Base-by-base conservation (phyloP, 2,329 filamentous ascomycete genomes). In the Phaeosphaeria sp. region DNA sequence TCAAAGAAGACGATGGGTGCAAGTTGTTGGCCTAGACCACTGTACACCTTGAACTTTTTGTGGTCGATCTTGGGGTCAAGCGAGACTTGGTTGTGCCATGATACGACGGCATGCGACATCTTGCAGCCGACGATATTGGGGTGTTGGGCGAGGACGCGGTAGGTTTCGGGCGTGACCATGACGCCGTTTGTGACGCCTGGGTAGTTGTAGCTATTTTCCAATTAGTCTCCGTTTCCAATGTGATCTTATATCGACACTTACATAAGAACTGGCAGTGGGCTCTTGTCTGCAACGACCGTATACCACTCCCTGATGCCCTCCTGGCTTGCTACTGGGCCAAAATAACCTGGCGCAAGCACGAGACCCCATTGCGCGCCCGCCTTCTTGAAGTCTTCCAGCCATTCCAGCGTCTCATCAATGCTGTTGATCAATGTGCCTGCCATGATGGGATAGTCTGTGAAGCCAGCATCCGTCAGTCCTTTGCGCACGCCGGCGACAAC, bases 111-210 rank as follows among this genome's bases (percentile, higher is more conserved):
- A 72, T 90, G 88, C 0, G 87, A 89, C 65, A 90, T 84, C 77
- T 90, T 90, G 77, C 86, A 88, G 50, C 88, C 88, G 3, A 89
- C 87, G 56, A 90, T 89, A 68, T 90, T 90, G 27, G 85, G 82
- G 71, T 90, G 87, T 53, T 82, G 77, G 6, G 88, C 81, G 24
- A 90, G 84, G 65, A 78, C 76, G 66, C 79, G 85, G 68, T 86
- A 87, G 0, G 86, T 87, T 8, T 83, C 79, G 1, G 87, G 84
- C 0, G 82, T 77, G 57, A 90, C 81, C 65, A 82, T 81, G 66
- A 90, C 79, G 66, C 86, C 85, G 79, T 90, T 90, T 9, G 87
- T 87, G 21, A 90, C 87, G 51, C 85, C 87, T 1, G 88, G 87
- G 75, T 89, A 89, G 74, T 89, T 84, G 74, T 88, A 88, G 56